Conservation (phyloP, 2,329 filamentous ascomycete genomes). For the Pseudogymnoascus sp. region DNA sequence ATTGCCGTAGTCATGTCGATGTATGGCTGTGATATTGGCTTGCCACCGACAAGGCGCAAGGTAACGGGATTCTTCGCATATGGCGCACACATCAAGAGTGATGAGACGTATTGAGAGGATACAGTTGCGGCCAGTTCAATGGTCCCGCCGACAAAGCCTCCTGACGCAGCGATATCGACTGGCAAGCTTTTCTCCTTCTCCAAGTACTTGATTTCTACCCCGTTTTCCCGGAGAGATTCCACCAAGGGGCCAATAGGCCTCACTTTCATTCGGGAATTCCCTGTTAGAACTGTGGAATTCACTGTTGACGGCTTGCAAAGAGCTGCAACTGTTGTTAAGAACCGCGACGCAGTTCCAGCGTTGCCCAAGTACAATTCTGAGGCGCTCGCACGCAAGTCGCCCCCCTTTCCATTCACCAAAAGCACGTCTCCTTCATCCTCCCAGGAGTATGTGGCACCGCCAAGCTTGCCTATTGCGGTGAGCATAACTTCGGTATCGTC, state of each 20-base stretch:
- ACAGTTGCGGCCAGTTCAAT: conserved; percentile 92
- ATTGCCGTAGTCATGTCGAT: conserved; percentile 99
- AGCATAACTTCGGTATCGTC: conserved; percentile 98
- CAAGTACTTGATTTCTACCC: conserved; percentile 77
- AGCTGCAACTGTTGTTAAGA: conserved; percentile 84
- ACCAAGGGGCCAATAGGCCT: conserved; percentile 89
- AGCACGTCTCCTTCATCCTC: conserved; percentile 89
- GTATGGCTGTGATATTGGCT: conserved; percentile 92
- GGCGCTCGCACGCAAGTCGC: conserved; percentile 65
- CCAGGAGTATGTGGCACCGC: conserved; percentile 85
- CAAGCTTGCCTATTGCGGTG: conserved; percentile 75
- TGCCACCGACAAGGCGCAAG: conserved; percentile 83
- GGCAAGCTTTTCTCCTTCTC: conserved; percentile 79
- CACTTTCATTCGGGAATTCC: conserved; percentile 93
- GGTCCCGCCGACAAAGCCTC: conserved; percentile 73
- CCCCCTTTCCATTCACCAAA: conserved; percentile 85
- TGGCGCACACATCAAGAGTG: conserved; percentile 90
- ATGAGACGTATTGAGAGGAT: conserved; percentile 98
- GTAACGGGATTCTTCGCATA: conserved; percentile 94
- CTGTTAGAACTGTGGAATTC: conserved; percentile 72
- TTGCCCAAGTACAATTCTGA: conserved; percentile 88
- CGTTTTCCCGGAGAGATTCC: conserved; percentile 79
- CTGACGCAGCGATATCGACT: conserved; percentile 70
- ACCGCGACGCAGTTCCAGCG: conserved; percentile 90
- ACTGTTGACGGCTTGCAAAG: conserved; percentile 62